phyloP scores from a whole-genome alignment of 116 monocot species.

The Iris pallida region DNA sequence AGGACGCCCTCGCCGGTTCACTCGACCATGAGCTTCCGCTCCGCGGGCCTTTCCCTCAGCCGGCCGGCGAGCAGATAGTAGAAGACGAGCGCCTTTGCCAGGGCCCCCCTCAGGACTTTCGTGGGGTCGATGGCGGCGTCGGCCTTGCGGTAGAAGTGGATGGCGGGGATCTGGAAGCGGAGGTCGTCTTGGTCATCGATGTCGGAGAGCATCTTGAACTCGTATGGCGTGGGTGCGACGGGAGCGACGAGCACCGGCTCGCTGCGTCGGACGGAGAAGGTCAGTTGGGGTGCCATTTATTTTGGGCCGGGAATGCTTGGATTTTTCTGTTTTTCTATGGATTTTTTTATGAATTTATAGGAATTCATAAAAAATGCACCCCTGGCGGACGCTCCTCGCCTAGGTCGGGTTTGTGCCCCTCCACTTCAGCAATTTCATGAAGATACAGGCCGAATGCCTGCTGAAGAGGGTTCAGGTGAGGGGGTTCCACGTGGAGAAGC shows the following conservation, averaged over 20 bases:
- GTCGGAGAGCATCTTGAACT: slow-evolving; percentile 19
- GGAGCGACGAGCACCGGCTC: slow-evolving; percentile 13
- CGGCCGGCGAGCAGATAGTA: slow-evolving; percentile 22
- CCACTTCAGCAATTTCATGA: slow-evolving; percentile 67
- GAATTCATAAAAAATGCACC: slow-evolving; percentile 41
- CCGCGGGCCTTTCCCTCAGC: too few relatives aligned
- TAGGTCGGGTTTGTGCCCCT: slow-evolving; percentile 59
- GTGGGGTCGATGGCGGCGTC: too few relatives aligned
- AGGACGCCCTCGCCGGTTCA: slow-evolving; percentile 29
- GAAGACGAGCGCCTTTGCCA: slow-evolving; percentile 8
- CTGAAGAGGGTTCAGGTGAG: slow-evolving; percentile 63
- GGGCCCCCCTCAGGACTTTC: slow-evolving; percentile 7
- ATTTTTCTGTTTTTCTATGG: too few relatives aligned
- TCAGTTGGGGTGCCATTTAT: too few relatives aligned
- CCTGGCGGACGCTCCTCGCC: slow-evolving; percentile 48
- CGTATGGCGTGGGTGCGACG: slow-evolving; percentile 13
- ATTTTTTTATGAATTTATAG: too few relatives aligned
- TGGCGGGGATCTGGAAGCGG: slow-evolving; percentile 15
- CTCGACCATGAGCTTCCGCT: slow-evolving; percentile 16
- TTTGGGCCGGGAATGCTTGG: too few relatives aligned
- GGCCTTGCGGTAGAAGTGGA: slow-evolving; percentile 27
- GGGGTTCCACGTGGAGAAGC: slow-evolving; percentile 80
- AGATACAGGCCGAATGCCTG: slow-evolving; percentile 81
- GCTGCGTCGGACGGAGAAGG: too few relatives aligned
- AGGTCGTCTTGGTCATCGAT: slow-evolving; percentile 29